Evolutionary conservation across 352 stramenopile species (phyloP).

Genomic region (Phytopythium chamaehyphon): DNA sequence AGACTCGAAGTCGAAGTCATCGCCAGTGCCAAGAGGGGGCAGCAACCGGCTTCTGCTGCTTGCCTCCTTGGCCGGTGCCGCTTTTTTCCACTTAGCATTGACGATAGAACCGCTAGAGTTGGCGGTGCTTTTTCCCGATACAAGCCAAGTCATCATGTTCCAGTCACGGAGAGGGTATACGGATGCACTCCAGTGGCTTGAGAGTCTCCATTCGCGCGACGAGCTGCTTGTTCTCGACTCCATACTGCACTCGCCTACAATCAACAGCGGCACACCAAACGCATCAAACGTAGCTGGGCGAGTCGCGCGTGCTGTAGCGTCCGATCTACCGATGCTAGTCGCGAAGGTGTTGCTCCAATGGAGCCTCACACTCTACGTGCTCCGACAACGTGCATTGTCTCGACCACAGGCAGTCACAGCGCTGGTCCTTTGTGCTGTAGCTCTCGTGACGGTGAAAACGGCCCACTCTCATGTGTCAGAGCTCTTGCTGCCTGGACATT

Average conservation of each 20-base stretch:
- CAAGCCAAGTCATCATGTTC: constrained; percentile 11
- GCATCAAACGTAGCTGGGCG: background rate
- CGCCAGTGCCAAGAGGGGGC: background rate
- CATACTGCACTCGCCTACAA: constrained; percentile 1
- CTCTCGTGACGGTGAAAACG: constrained; percentile 44
- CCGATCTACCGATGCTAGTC: constrained; percentile 24
- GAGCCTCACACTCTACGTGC: constrained; percentile 42
- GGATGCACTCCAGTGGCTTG: constrained; percentile 49
- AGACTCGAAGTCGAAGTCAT: background rate
- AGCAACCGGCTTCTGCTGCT: constrained; percentile 16
- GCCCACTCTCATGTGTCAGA: constrained; percentile 36
- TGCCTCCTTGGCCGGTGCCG: constrained; percentile 17
- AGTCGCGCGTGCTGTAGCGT: constrained; percentile 15
- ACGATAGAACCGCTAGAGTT: constrained; percentile 31
- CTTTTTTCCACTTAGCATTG: constrained; percentile 26
- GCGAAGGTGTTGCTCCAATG: constrained; percentile 48
- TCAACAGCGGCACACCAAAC: background rate
- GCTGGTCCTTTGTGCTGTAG: constrained; percentile 45
- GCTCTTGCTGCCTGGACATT: constrained; percentile 10
- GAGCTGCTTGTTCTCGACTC: constrained; percentile 29
- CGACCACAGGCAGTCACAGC: constrained; percentile 23
- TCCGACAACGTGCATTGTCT: constrained; percentile 23
- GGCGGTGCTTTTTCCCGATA: constrained; percentile 17
- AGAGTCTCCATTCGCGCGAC: constrained; percentile 35
- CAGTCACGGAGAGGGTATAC: constrained; percentile 39